Conservation (phyloP, 1,139 yeast species). For the Yamadazyma atlantica region DNA sequence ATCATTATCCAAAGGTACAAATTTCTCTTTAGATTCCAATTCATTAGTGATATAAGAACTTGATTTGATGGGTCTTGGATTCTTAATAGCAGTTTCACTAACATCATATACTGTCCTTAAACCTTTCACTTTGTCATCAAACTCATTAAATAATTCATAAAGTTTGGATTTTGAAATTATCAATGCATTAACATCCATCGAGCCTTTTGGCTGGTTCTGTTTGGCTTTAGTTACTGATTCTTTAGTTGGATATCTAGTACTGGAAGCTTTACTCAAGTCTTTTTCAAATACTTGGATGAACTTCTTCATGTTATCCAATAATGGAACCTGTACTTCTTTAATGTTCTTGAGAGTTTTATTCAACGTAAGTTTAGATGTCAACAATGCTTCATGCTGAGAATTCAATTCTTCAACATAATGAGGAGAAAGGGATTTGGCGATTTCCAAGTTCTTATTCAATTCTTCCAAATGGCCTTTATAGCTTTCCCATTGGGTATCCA, state of each 20-base stretch:
- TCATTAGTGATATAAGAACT: conserved; percentile 25
- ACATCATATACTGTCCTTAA: conserved; percentile 10
- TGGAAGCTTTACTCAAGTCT: conserved; percentile 16
- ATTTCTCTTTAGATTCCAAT: conserved; percentile 22
- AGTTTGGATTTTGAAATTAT: conserved; percentile 23
- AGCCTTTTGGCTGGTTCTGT: conserved; percentile 10
- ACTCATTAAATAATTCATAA: conserved; percentile 20
- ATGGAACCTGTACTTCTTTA: conserved; percentile 34
- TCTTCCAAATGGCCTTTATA: conserved; percentile 28
- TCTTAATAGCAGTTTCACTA: conserved; percentile 4
- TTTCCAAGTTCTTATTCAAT: conserved; percentile 21
- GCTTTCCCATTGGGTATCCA: conserved; percentile 25
- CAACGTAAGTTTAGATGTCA: conserved; percentile 18
- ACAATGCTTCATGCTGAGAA: conserved; percentile 21
- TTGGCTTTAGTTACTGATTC: conserved; percentile 7
- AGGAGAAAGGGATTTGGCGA: conserved; percentile 16
- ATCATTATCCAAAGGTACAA: conserved; percentile 23
- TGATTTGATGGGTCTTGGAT: conserved; percentile 10
- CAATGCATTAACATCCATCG: conserved; percentile 20
- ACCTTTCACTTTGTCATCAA: conserved; percentile 12
- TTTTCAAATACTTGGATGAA: conserved; percentile 26
- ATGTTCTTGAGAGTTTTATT: conserved; percentile 26
- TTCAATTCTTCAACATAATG: conserved; percentile 23
- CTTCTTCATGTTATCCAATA: conserved; percentile 33
- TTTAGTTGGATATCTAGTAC: conserved; percentile 10